These are phyloP conservation scores for Lentinula edodes DNA, from an alignment of 768 basidiomycete genomes.

Conservation along the genomic window DNA sequence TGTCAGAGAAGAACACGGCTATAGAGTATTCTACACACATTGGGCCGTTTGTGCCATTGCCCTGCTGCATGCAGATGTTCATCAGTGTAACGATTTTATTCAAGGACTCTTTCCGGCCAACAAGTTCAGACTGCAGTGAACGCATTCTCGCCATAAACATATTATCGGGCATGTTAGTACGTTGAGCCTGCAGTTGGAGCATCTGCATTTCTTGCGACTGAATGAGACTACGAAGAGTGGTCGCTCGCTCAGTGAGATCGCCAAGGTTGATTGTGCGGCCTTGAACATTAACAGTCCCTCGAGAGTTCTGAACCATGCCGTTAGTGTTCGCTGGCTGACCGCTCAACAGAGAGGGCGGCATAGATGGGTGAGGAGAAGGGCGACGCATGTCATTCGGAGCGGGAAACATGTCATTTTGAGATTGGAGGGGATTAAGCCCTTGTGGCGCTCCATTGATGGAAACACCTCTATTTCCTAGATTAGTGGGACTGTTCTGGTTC, in stretches of 20 bases:
- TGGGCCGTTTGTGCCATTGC: constrained; percentile 16
- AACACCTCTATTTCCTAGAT: constrained; percentile 25
- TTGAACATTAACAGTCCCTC: constrained; percentile 2
- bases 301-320: constrained; percentile 1
- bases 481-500: constrained; percentile 33
- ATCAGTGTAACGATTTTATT: constrained; percentile 27
- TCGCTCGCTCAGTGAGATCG: constrained; percentile 13
- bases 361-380: constrained; percentile 42
- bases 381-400: constrained; percentile 44
- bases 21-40: constrained; percentile 23
- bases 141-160: constrained; percentile 17
- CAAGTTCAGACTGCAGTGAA: constrained; percentile 19
- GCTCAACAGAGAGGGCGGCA: constrained; percentile 7
- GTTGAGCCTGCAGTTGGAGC: constrained; percentile 16
- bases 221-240: constrained; percentile 12
- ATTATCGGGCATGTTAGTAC: constrained; percentile 16
- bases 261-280: constrained; percentile 18
- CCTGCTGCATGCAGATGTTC: constrained; percentile 16
- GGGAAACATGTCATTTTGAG: constrained; percentile 40
- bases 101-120: constrained; percentile 32
- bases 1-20: not conserved
- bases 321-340: constrained; percentile 14
- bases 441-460: constrained; percentile 1
- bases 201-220: constrained; percentile 13
- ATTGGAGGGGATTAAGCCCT: not conserved